Evolutionary conservation across 2,329 filamentous ascomycete genomes (phyloP).

Genomic region (Calonectria fujianensis): DNA sequence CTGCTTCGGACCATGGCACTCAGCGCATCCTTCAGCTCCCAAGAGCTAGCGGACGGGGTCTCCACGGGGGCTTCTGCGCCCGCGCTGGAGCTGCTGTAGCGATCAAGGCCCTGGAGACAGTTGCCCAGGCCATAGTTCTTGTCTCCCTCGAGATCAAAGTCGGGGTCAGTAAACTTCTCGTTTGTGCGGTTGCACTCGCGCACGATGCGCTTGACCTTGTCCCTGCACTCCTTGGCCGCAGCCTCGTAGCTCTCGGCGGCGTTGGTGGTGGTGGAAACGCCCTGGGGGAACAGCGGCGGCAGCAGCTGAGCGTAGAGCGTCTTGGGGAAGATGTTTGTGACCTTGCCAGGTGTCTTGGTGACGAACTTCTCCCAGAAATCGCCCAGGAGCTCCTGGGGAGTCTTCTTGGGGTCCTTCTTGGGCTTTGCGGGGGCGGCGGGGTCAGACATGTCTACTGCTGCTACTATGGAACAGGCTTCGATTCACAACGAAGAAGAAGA

Average conservation of each 20-base stretch:
- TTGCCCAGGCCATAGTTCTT: constrained; percentile 59
- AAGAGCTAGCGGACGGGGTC: background rate
- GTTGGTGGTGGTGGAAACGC: constrained; percentile 56
- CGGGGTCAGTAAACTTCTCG: constrained; percentile 66
- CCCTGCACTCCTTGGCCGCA: constrained; percentile 38
- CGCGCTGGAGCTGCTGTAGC: constrained; percentile 41
- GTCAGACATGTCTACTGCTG: background rate
- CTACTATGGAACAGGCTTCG: background rate
- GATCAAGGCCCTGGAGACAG: constrained; percentile 61
- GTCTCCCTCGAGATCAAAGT: constrained; percentile 66
- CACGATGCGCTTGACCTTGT: constrained; percentile 63
- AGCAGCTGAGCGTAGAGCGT: constrained; percentile 60
- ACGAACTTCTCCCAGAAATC: constrained; percentile 67
- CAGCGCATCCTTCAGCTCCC: constrained; percentile 42
- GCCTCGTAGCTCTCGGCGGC: constrained; percentile 64
- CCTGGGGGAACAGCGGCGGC: constrained; percentile 42
- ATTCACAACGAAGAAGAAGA: background rate
- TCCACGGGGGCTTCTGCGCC: background rate
- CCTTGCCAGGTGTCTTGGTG: constrained; percentile 63
- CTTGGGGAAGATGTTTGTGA: constrained; percentile 67
- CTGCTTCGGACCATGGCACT: constrained; percentile 39
- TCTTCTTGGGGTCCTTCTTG: constrained; percentile 31
- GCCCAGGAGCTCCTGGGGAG: constrained; percentile 63
- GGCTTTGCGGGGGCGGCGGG: background rate
- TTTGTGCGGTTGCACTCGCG: constrained; percentile 67